Conservation (phyloP, 2,329 filamentous ascomycete species). For the Magnaporthiopsis incrustans region DNA sequence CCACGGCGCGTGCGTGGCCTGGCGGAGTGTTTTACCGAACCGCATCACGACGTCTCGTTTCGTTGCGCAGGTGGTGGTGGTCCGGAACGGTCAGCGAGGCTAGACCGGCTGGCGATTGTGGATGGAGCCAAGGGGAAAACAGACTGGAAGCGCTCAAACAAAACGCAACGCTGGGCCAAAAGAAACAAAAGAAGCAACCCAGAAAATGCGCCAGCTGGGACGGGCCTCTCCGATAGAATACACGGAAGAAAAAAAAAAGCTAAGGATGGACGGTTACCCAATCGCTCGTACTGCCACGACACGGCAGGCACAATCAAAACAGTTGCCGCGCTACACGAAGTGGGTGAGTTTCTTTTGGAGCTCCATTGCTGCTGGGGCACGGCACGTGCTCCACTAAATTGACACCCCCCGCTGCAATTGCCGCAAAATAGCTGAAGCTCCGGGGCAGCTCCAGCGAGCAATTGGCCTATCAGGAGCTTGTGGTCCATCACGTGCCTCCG, state of each 20-base stretch:
- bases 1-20: constrained; percentile 79
- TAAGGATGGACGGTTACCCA: neutral
- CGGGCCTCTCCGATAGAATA: neutral
- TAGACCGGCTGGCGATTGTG: neutral
- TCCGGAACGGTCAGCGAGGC: too few relatives aligned
- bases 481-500: neutral
- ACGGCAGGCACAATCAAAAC: neutral
- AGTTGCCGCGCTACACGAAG: neutral
- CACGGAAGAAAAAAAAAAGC: neutral
- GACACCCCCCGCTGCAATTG: neutral
- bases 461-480: constrained; percentile 10
- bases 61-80: constrained; percentile 13
- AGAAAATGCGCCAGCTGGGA: neutral
- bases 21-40: constrained; percentile 82
- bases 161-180: neutral
- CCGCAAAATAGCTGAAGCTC: neutral
- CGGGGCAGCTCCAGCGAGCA: constrained; percentile 4
- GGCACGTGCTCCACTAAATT: neutral
- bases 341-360: neutral
- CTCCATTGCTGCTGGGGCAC: neutral
- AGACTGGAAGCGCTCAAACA: neutral
- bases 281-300: neutral
- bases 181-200: neutral
- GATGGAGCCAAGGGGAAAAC: neutral
- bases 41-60: constrained; percentile 54